Conservation (phyloP, 345 rosid genomes). For the Lumnitzera racemosa region DNA sequence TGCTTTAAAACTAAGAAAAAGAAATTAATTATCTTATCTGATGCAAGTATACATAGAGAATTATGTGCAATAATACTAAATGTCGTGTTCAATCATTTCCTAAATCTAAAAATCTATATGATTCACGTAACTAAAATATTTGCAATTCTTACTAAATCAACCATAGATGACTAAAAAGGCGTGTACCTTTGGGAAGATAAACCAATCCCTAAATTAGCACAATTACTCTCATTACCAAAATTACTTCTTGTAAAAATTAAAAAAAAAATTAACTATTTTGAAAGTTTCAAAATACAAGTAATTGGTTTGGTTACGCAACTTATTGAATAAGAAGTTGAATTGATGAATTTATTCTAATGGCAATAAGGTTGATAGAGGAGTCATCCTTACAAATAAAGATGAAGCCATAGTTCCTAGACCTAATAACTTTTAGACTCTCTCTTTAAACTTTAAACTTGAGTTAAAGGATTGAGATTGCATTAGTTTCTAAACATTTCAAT, state of each 20-base stretch:
- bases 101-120: neutral
- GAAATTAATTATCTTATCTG: no score
- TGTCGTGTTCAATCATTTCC: no score
- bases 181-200: slow-evolving; percentile 24
- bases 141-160: no score
- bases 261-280: slow-evolving; percentile 5
- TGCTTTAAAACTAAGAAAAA: no score
- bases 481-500: slow-evolving; percentile 15
- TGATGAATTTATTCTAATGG: slow-evolving; percentile 26
- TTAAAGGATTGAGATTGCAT: slow-evolving; percentile 17
- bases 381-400: slow-evolving; percentile 27
- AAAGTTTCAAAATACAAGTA: slow-evolving; percentile 12
- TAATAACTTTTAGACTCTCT: slow-evolving; percentile 10
- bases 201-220: slow-evolving; percentile 50
- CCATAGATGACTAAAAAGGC: neutral
- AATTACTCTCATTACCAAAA: slow-evolving; percentile 36
- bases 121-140: no score
- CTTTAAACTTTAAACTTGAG: slow-evolving; percentile 14
- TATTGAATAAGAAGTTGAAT: slow-evolving; percentile 36
- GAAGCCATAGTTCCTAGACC: slow-evolving; percentile 20
- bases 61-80: no score
- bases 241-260: slow-evolving; percentile 38
- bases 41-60: no score
- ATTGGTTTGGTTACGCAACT: slow-evolving; percentile 23
- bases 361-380: slow-evolving; percentile 26